Conservation (phyloP, 1,284 basidiomycete species). For the Marasmius fiardii region DNA sequence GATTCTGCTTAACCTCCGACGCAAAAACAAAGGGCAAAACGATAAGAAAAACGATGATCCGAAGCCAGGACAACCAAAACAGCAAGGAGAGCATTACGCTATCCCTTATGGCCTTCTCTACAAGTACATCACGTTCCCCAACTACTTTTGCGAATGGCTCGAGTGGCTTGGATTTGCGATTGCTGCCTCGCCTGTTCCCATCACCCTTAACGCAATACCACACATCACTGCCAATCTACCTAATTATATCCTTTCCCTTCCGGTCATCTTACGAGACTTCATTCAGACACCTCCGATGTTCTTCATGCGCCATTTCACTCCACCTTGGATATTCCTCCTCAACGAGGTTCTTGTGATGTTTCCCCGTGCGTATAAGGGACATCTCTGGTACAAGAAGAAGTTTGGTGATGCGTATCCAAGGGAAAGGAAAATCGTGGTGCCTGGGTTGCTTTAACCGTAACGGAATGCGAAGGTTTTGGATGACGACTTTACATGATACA, state of each 20-base stretch:
- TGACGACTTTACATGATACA: no score
- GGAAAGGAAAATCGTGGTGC: slow-evolving; percentile 62
- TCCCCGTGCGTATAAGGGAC: slow-evolving; percentile 76
- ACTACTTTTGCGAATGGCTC: slow-evolving; percentile 90
- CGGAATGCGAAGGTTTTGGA: no score
- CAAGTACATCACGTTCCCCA: slow-evolving; percentile 82
- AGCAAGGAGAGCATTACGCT: slow-evolving; percentile 57
- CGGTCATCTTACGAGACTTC: not conserved
- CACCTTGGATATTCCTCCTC: slow-evolving; percentile 76
- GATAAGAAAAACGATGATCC: slow-evolving; percentile 16
- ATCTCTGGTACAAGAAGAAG: slow-evolving; percentile 74
- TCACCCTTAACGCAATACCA: slow-evolving; percentile 37
- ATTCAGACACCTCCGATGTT: not conserved
- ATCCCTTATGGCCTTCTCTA: slow-evolving; percentile 85
- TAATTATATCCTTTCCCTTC: not conserved
- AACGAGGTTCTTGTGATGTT: slow-evolving; percentile 74
- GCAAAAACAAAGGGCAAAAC: slow-evolving; percentile 31
- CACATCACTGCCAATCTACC: not conserved
- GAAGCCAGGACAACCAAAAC: slow-evolving; percentile 19
- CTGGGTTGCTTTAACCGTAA: slow-evolving; percentile 49
- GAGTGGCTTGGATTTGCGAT: slow-evolving; percentile 84
- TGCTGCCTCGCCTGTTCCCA: slow-evolving; percentile 46
- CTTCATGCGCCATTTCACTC: slow-evolving; percentile 27
- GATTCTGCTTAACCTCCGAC: slow-evolving; percentile 67
- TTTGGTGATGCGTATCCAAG: slow-evolving; percentile 67